Conservation (phyloP, 1,284 basidiomycete species). For the Trametes polyzona region DNA sequence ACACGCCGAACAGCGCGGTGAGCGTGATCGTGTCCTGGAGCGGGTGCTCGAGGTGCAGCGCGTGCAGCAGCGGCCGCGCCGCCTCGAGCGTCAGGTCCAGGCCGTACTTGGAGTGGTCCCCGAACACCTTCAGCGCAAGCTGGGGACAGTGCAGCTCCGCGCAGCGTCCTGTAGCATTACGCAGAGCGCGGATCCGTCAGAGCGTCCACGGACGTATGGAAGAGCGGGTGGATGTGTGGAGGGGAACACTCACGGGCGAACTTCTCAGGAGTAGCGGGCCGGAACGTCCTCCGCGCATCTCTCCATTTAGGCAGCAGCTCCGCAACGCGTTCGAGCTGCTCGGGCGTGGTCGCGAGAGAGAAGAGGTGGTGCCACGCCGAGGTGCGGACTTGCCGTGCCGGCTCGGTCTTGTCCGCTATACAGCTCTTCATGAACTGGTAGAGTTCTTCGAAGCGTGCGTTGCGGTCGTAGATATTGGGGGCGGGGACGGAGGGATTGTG, state of each 20-base stretch:
- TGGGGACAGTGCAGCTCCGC: constrained; percentile 55
- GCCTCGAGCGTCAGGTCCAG: constrained; percentile 54
- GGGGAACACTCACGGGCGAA: constrained; percentile 52
- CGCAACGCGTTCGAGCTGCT: constrained; percentile 49
- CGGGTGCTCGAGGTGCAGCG: constrained; percentile 50
- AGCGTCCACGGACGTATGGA: neutral
- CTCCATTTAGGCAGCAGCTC: constrained; percentile 52
- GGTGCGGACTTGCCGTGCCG: constrained; percentile 32
- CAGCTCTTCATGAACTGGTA: constrained; percentile 31
- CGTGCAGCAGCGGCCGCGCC: constrained; percentile 49
- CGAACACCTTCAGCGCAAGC: constrained; percentile 63
- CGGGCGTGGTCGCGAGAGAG: constrained; percentile 48
- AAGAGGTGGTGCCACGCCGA: constrained; percentile 52
- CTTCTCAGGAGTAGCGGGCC: constrained; percentile 42
- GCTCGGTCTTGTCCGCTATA: constrained; percentile 27
- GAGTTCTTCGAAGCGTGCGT: constrained; percentile 33
- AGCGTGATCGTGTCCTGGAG: constrained; percentile 51
- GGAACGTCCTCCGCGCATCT: constrained; percentile 45
- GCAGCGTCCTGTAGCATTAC: constrained; percentile 67
- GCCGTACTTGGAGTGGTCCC: constrained; percentile 62
- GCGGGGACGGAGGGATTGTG: constrained; percentile 8
- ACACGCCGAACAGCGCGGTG: constrained; percentile 55
- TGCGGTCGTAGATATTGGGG: constrained; percentile 25
- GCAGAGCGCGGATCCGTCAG: neutral
- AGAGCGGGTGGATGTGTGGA: neutral